Conservation (phyloP, 352 stramenopile genomes). For the Pythium aristosporum region DNA sequence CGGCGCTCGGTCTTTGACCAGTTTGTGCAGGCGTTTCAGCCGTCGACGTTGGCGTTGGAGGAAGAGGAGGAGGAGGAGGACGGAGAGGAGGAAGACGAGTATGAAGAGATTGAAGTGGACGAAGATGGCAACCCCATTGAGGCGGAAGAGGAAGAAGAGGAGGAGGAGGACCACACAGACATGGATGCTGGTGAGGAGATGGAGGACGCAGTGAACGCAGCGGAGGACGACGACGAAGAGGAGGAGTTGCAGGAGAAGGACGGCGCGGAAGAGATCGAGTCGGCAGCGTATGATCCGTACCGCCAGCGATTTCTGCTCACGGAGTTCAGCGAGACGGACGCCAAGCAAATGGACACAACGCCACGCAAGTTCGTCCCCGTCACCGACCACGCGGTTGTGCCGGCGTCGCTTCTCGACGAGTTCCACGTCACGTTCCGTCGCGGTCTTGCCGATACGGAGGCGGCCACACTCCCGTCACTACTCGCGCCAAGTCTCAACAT, state of each 20-base stretch:
- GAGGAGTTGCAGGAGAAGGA: conserved; percentile 1
- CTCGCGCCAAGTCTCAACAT: conserved; percentile 30
- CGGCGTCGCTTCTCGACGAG: conserved; percentile 28
- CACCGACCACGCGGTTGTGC: conserved; percentile 20
- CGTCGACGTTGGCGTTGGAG: conserved; percentile 20
- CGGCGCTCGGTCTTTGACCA: conserved; percentile 59
- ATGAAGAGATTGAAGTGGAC: conserved; percentile 46
- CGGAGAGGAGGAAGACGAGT: conserved; percentile 44
- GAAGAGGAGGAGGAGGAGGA: conserved; percentile 44
- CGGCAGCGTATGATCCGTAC: conserved; percentile 51
- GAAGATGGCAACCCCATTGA: conserved; percentile 41
- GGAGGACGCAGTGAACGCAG: conserved; percentile 10
- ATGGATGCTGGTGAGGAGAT: conserved; percentile 7
- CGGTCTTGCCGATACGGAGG: conserved; percentile 13
- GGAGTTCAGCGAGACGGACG: conserved; percentile 47
- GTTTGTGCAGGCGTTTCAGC: conserved; percentile 72
- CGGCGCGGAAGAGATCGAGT: conserved; percentile 17
- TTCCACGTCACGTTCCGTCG: conserved; percentile 48
- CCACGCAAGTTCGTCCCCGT: conserved; percentile 40
- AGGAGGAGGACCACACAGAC: conserved; percentile 19
- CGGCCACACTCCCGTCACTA: conserved; percentile 10
- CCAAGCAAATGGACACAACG: conserved; percentile 36
- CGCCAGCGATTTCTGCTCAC: conserved; percentile 57
- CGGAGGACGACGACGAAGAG: conserved; percentile 19
- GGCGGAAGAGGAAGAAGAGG: conserved; percentile 32